Base-by-base conservation (phyloP, 768 basidiomycete genomes). In the Boletellus ananas region DNA sequence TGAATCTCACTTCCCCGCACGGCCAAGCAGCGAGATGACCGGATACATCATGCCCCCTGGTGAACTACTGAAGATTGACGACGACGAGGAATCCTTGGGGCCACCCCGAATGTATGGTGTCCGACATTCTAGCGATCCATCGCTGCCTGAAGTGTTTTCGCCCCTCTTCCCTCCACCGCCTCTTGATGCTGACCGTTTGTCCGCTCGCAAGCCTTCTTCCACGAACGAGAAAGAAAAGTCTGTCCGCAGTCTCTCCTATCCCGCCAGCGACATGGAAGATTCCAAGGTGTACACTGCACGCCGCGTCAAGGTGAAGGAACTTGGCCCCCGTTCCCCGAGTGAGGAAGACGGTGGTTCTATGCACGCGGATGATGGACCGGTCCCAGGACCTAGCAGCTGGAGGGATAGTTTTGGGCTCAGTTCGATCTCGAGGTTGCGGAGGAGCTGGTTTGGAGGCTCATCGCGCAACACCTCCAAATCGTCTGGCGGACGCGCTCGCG, bases 391-490 rank as follows among this genome's bases (percentile, higher is more conserved):
- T 4, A 61, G 67, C 25, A 39, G 60, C 37, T 71, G 69, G 70
- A 60, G 62, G 48, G 41, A 49, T 12, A 65, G 65, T 38, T 67
- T 83, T 3, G 79, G 81, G 1, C 65, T 84, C 4, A 66, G 76
- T 23, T 75, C 76, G 0, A 64, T 83, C 3, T 74, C 76, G 3
- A 72, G 70, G 47, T 56, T 84, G 16, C 73, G 83, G 33, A 53
- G 74, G 51, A 84, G 81, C 55, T 86, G 85, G 84, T 83, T 87
- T 64, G 51, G 65, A 52, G 55, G 67, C 0, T 61, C 64, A 10
- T 68, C 70, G 8, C 51, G 55, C n/a, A 57, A 58, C 18, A 56
- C 62, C 14, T 71, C 68, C 34, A 61, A 56, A n/a, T 62, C 66
- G 4, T 66, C 60, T 17, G 58, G 52, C 3, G 55, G 62, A 16